A percentile compares a stretch with the other conserved stretches of the same genome.
These are phyloP conservation scores for Aspergillus vadensis DNA, from an alignment of 2,329 filamentous ascomycete species.

Conservation along the genomic window DNA sequence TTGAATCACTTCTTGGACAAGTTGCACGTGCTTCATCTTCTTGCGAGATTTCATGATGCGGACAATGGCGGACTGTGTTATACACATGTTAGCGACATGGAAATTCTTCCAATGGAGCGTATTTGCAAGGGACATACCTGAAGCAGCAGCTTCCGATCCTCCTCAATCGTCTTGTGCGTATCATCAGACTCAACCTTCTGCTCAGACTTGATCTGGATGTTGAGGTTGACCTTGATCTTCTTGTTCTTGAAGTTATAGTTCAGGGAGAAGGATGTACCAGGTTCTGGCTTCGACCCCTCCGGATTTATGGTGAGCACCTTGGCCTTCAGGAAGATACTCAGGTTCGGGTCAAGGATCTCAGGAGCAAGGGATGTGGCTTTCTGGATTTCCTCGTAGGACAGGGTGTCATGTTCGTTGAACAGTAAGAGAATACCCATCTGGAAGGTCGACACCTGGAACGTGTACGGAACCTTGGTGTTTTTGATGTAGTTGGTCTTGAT, in stretches of 20 bases:
- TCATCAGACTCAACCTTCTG: constrained; percentile 95
- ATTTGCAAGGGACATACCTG: constrained; percentile 68
- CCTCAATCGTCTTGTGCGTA: constrained; percentile 99
- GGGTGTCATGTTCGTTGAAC: constrained; percentile 87
- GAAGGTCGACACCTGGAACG: constrained; percentile 95
- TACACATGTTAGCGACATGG: constrained; percentile 12
- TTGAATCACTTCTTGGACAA: constrained; percentile 92
- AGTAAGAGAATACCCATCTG: constrained; percentile 95
- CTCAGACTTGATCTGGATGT: constrained; percentile 91
- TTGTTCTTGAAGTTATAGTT: constrained; percentile 98
- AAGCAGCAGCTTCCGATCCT: constrained; percentile 92
- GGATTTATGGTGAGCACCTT: constrained; percentile 78
- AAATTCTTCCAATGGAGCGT: neutral
- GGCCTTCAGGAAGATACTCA: constrained; percentile 87
- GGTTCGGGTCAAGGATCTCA: constrained; percentile 82
- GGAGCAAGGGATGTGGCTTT: constrained; percentile 75
- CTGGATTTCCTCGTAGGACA: constrained; percentile 85
- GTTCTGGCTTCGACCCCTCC: constrained; percentile 72
- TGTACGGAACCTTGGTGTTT: constrained; percentile 85
- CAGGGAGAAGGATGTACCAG: constrained; percentile 77
- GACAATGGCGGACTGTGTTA: constrained; percentile 84
- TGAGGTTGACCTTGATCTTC: constrained; percentile 96
- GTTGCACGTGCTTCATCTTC: constrained; percentile 94
- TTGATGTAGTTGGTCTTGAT: constrained; percentile 92
- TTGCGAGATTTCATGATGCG: constrained; percentile 99